Conservation (phyloP, 495 filamentous ascomycete genomes). For the Penicillium subrubescens region DNA sequence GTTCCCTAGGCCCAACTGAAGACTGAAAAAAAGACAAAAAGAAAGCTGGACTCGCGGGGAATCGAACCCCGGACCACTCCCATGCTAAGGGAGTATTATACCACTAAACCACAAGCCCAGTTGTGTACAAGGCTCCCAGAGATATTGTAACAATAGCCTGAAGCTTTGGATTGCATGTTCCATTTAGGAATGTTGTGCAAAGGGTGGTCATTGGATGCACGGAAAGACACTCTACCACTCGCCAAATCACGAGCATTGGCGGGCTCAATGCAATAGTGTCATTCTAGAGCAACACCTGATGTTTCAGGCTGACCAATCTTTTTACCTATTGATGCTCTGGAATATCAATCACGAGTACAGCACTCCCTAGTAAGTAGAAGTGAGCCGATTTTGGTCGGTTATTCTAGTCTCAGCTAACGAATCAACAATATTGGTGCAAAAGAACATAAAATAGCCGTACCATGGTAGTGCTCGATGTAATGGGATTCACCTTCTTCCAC, state of each 20-base stretch:
- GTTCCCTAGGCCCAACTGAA: not conserved
- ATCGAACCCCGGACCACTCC: slow-evolving; percentile 61
- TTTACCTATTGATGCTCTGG: too few species aligned
- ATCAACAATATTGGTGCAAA: too few species aligned
- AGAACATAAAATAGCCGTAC: too few species aligned
- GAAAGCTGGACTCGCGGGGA: slow-evolving; percentile 53
- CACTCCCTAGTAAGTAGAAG: too few species aligned
- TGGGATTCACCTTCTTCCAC: too few species aligned
- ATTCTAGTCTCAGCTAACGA: too few species aligned
- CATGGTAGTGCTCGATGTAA: too few species aligned
- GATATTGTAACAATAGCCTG: not conserved
- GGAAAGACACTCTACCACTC: not conserved
- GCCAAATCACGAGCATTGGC: not conserved
- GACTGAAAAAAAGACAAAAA: slow-evolving; percentile 24
- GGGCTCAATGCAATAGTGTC: not conserved
- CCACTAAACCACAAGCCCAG: slow-evolving; percentile 50
- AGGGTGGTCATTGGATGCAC: not conserved
- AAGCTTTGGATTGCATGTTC: not conserved
- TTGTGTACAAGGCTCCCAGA: not conserved
- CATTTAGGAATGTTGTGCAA: not conserved
- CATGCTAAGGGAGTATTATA: slow-evolving; percentile 51
- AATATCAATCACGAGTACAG: too few species aligned
- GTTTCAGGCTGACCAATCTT: too few species aligned
- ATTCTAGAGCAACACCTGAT: too few species aligned
- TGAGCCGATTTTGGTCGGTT: too few species aligned